Evolutionary conservation across 306 rosid species (phyloP), one percentile per base, ranked within the genome.

Genomic region (Rosa persica): DNA sequence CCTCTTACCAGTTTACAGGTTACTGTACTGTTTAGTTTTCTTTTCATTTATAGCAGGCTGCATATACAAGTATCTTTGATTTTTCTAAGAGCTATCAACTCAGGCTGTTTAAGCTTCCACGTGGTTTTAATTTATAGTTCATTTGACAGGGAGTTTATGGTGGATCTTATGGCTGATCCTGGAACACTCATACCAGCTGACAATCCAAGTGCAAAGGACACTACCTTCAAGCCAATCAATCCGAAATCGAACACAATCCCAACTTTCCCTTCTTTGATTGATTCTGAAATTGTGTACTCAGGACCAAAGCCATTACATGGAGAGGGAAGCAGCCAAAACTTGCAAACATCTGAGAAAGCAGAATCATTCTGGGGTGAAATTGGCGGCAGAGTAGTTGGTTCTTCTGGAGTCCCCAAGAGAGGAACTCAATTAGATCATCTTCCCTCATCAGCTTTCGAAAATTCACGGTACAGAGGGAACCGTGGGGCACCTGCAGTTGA

Each of bases 101-200:
- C 69, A 34, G 65, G 27, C 42, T 81, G 3, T 74, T 75, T 71
- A 49, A 25, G 23, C 71, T 81, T 76, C 22, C 58, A 22, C 10
- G 46, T 78, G 71, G 68, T 73, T 73, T 81, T 90, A 87, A 72
- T 79, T 71, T 78, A 15, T 64, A 66, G 64, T 78, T 84, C 88
- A 71, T 70, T 43, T 82, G 86, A 83, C 93, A 96, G 99, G 93
- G 99, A 96, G 87, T 96, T 88, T 90, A 86, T 96, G 89, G 97
- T 96, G 88, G 99, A 96, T 89, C 94, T 96, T 80, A 96, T 96
- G 99, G 97, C 92, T 80, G 98, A 92, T 75, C 99, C 99, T 71
- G 99, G 99, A 83, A 90, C 94, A 19, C 94, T 96, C 73, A 82
- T 96, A 79, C 99, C 99, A 46, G 90, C 92, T 79, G 99, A 96